A percentile compares a stretch with the other conserved stretches of the same genome.
phyloP scores from a whole-genome alignment of 495 filamentous ascomycete genomes.

The Penicillium pulvis region DNA sequence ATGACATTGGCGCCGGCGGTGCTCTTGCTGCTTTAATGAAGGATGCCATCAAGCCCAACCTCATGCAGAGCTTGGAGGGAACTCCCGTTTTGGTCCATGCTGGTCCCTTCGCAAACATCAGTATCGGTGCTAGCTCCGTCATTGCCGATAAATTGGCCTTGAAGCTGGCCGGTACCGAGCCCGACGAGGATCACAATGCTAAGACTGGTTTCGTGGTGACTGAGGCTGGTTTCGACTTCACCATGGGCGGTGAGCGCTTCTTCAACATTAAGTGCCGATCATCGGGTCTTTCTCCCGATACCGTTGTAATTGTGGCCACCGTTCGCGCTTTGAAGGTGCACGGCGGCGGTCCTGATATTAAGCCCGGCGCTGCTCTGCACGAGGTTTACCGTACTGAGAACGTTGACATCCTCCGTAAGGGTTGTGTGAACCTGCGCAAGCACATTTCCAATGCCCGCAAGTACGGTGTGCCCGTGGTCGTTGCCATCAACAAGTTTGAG shows the following conservation, averaged over 20 bases:
- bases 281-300: constrained; percentile 87
- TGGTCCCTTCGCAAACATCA: constrained; percentile 97
- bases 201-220: constrained; percentile 96
- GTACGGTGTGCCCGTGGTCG: constrained; percentile 94
- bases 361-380: constrained; percentile 76
- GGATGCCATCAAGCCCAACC: constrained; percentile 97
- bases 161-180: constrained; percentile 93
- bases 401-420: constrained; percentile 81
- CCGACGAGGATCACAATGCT: constrained; percentile 81
- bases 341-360: constrained; percentile 90
- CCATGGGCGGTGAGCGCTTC: constrained; percentile 98
- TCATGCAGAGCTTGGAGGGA: constrained; percentile 98
- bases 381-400: constrained; percentile 93
- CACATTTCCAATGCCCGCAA: constrained; percentile 85
- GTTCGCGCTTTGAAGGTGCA: constrained; percentile 96
- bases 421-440: constrained; percentile 92
- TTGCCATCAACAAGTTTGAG: constrained; percentile 94
- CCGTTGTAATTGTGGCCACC: constrained; percentile 92
- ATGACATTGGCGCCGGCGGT: constrained; percentile 91
- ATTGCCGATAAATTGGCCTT: constrained; percentile 93
- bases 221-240: constrained; percentile 98
- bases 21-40: constrained; percentile 94
- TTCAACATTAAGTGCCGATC: constrained; percentile 99
- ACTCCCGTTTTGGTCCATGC: constrained; percentile 97
- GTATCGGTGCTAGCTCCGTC: constrained; percentile 92